Percentiles rank a stretch among this genome's conserved stretches.
Evolutionary conservation across 306 rosid genomes (phyloP).

Genomic region (Prunus salicina): DNA sequence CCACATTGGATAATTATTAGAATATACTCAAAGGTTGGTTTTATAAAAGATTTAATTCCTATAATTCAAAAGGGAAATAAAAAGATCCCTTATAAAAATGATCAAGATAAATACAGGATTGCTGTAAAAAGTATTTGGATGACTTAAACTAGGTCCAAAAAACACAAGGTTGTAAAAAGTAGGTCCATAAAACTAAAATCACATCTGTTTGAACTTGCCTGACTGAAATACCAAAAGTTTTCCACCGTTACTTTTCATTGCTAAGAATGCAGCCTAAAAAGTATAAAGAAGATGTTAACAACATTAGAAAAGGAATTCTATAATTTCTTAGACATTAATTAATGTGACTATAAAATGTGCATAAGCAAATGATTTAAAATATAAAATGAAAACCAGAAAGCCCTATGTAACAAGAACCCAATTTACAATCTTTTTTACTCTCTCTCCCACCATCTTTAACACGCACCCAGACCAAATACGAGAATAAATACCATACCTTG

Average conservation of each 20-base stretch:
- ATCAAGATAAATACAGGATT: not conserved
- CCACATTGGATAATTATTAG: conserved; percentile 24
- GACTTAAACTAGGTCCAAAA: not conserved
- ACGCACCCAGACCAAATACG: not conserved
- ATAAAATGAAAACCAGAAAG: not conserved
- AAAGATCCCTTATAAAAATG: not conserved
- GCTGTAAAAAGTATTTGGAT: not conserved
- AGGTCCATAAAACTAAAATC: not conserved
- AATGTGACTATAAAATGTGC: not conserved
- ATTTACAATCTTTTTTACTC: not conserved
- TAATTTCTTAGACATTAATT: not conserved
- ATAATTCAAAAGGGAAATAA: not conserved
- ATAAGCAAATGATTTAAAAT: not conserved
- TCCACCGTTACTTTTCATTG: conserved; percentile 92
- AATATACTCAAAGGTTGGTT: not conserved
- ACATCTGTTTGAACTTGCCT: conserved; percentile 50
- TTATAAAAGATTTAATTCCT: not conserved
- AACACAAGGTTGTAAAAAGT: not conserved
- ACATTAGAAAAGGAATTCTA: conserved; percentile 7
- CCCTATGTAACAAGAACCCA: not conserved
- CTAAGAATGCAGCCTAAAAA: conserved; percentile 83
- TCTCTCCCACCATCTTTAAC: not conserved
- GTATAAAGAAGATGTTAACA: conserved; percentile 1
- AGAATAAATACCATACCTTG: conserved; percentile 49
- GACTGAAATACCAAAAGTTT: conserved; percentile 94